Conservation (phyloP, 2,329 filamentous ascomycete species). For the Triangularia verruculosa region DNA sequence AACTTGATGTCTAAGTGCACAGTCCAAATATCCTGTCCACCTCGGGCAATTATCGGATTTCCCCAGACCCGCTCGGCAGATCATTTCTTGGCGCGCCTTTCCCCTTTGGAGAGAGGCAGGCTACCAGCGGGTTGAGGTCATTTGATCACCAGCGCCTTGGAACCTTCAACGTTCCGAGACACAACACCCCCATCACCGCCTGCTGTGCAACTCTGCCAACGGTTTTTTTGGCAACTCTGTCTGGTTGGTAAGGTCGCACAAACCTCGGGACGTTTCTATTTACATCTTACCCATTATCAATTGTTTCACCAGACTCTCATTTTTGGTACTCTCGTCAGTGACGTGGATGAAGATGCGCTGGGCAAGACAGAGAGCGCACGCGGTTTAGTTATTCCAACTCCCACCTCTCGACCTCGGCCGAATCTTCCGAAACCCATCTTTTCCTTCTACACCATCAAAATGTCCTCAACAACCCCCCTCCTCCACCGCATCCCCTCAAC, state of each 20-base stretch:
- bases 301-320: background rate
- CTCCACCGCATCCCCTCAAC: background rate
- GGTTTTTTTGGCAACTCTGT: background rate
- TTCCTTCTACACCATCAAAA: background rate
- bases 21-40: background rate
- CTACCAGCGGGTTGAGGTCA: slow-evolving; percentile 1
- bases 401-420: background rate
- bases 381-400: background rate
- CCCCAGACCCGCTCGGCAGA: background rate
- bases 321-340: background rate
- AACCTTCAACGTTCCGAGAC: background rate
- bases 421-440: background rate
- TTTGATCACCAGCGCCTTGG: background rate
- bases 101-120: background rate
- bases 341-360: slow-evolving; percentile 1
- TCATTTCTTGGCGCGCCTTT: background rate
- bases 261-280: background rate
- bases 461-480: background rate
- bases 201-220: background rate
- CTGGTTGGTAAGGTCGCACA: background rate
- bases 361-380: background rate
- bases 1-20: background rate
- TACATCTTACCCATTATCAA: background rate
- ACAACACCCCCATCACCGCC: background rate
- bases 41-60: background rate